phyloP scores from a whole-genome alignment of 306 rosid genomes.

The Nissolia schottii region DNA sequence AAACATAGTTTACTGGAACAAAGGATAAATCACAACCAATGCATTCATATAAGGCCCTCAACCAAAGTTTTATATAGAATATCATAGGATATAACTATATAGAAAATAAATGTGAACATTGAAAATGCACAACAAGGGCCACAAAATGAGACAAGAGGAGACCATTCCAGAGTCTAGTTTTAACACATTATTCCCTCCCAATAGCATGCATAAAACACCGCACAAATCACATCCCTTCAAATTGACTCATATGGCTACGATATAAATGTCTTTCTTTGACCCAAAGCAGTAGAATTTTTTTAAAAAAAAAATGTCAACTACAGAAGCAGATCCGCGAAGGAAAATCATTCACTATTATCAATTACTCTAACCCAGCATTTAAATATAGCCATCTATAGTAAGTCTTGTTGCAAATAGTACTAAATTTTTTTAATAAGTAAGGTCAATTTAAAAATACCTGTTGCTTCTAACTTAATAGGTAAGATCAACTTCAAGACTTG shows the following conservation, averaged over 20 bases:
- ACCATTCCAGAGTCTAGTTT: background rate
- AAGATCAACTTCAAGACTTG: background rate
- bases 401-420: background rate
- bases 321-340: background rate
- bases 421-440: background rate
- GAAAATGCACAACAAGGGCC: background rate
- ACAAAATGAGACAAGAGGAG: background rate
- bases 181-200: background rate
- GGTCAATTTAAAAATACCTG: background rate
- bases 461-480: background rate
- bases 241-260: background rate
- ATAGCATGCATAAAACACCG: background rate
- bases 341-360: background rate
- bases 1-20: background rate
- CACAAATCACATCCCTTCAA: background rate
- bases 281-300: background rate
- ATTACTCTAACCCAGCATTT: background rate
- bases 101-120: background rate
- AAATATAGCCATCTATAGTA: background rate
- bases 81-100: background rate
- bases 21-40: background rate
- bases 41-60: background rate
- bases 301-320: background rate
- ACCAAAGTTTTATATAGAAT: background rate
- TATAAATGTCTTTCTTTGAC: background rate